Evolutionary conservation across 345 rosid species (phyloP), one percentile per base, ranked within the genome.

Genomic region (Erysimum cheiranthoides): DNA sequence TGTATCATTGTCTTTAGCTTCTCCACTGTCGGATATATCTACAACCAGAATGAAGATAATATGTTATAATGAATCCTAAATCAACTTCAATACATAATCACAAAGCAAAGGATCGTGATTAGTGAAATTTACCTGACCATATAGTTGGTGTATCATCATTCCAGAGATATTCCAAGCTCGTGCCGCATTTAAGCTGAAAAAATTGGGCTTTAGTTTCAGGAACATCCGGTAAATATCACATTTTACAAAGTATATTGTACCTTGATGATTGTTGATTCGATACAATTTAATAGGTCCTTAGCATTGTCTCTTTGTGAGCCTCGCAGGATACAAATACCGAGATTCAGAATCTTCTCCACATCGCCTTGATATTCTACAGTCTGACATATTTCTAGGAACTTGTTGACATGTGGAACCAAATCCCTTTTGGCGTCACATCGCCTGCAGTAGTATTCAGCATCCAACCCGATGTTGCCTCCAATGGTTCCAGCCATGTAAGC

Each of bases 381-480:
- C 74, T 88, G 79, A 65, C 95, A 85, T 7, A 89, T 84, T 74
- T 82, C 79, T 50, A 86, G 35, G 78, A 89, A 78, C 74, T 58
- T 80, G 61, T 8, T 54, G 73, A 82, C 96, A 82, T 89, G 93
- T 47, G 92, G 83, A 72, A 92, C 77, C 58, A 94, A 81, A 79
- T 81, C 88, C 56, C 80, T 86, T 73, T 75, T 87, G 9, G 87
- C 81, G 42, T 94, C 98, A 83, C 97, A 94, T 57, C 93, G 87
- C 43, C 96, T 84, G 60, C 97, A 92, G 52, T 77, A 89, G 76
- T 90, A 92, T 83, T 92, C 97, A 31, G 92, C 92, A 85, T 90
- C 95, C 81, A 94, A 81, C n/a, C 91, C 91, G 13, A 94, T 88
- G 71, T 83, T 84, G 74, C 97, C 98, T 72, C 96, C 96, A 47